Evolutionary conservation across 78 protist species (phyloP), one percentile per base, ranked within the genome.

Genomic region (Dictyostelium firmibasis): DNA sequence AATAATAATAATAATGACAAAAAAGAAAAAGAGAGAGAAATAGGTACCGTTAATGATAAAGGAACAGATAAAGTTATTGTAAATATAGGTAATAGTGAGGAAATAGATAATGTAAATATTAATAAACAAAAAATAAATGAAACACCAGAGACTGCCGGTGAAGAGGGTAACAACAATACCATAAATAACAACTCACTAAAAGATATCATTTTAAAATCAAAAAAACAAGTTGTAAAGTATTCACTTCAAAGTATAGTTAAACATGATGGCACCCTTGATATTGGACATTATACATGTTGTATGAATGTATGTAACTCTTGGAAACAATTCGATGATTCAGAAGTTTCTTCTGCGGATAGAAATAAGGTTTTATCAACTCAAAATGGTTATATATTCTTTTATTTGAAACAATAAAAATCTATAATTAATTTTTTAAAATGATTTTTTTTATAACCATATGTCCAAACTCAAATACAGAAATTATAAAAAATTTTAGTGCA

Each of bases 271-370:
- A 70, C 41, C 2, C 38, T 78, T 2, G 64, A 81, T 33, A 41
- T 36, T 44, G 94, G 94, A 8, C 94, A 89, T 29, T 89, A 89
- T 50, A 57, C 72, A 6, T 89, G 86, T 20, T 89, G 47, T 64
- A 60, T 78, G 43, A 89, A 81, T 43, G 38, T 57, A 41, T 31
- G 57, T 31, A 62, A 87, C n/a, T 25, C 31, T 38, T 87, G 93
- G 93, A 87, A 87, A 64, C 79, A 20, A 53, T 87, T 60, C 18
- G 93, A 87, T 62, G 93, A 87, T 18, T 79, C 84, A 7, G 11
- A 9, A n/a, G 84, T 79, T 25, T 11, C 38, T 3, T 7, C 27
- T 6, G 14, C 57, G 0, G n/a, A 33, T 1, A 38, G 23, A 79
- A 44, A 47, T 10, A n/a, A 44, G 10, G 84, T 79, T 44, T 44